These are phyloP conservation scores for Blastocladiella emersonii DNA, from an alignment of 371 early-diverging fungal species.

Conservation along the genomic window DNA sequence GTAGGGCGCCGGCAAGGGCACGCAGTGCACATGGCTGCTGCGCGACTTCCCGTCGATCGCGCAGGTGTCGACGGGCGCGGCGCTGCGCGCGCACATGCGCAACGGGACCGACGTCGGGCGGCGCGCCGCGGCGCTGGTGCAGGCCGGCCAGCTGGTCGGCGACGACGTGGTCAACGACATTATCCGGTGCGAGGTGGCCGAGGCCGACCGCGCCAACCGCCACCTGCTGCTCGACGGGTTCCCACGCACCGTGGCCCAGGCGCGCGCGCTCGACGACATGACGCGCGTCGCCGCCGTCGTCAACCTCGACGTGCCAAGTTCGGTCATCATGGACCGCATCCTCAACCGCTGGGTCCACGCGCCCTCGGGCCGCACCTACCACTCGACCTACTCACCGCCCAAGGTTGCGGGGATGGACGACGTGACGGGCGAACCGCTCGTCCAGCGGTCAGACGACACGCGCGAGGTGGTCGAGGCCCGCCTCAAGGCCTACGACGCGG, in stretches of 20 bases:
- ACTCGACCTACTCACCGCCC: slow-evolving; percentile 87
- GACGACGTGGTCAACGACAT: slow-evolving; percentile 64
- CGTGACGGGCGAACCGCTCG: slow-evolving; percentile 76
- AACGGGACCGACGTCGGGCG: slow-evolving; percentile 49
- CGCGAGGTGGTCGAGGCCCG: slow-evolving; percentile 27
- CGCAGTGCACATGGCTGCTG: slow-evolving; percentile 61
- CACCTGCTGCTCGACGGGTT: slow-evolving; percentile 93
- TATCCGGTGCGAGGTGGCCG: slow-evolving; percentile 48
- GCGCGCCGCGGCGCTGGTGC: slow-evolving; percentile 44
- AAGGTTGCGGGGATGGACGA: slow-evolving; percentile 70
- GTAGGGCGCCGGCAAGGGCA: slow-evolving; percentile 63
- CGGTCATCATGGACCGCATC: slow-evolving; percentile 78
- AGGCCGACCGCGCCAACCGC: slow-evolving; percentile 16
- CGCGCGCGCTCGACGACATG: slow-evolving; percentile 38
- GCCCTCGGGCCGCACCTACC: slow-evolving; percentile 85
- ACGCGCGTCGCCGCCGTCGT: slow-evolving; percentile 44
- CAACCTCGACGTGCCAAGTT: slow-evolving; percentile 80
- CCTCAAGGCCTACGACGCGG: slow-evolving; percentile 54
- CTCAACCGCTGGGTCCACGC: slow-evolving; percentile 87
- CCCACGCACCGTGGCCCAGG: slow-evolving; percentile 84
- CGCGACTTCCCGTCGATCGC: slow-evolving; percentile 45
- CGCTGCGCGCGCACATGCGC: slow-evolving; percentile 62
- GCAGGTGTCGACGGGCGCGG: slow-evolving; percentile 67
- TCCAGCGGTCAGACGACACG: slow-evolving; percentile 84
- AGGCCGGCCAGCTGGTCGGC: slow-evolving; percentile 49